Evolutionary conservation across 495 filamentous ascomycete species (phyloP).

Genomic region (Copromyces sp.): DNA sequence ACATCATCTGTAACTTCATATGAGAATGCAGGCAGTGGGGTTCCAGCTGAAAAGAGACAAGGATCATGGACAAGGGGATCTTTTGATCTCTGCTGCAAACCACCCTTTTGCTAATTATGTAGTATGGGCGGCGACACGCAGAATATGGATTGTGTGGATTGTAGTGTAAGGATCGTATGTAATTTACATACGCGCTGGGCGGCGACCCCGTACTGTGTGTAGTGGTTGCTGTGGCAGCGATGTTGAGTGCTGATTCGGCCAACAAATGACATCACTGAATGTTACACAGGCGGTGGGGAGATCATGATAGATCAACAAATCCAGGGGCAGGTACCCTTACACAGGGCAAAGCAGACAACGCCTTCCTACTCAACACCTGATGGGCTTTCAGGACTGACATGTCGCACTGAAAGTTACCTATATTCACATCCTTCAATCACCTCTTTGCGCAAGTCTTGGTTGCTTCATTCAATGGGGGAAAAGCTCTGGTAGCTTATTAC

Average conservation of each 20-base stretch:
- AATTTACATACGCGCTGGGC: neutral
- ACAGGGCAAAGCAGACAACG: neutral
- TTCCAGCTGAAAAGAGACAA: neutral
- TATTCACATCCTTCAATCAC: neutral
- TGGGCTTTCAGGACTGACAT: neutral
- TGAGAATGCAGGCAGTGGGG: neutral
- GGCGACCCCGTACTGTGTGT: neutral
- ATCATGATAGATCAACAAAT: neutral
- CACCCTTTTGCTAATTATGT: neutral
- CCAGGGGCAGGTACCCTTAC: neutral
- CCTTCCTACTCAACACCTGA: neutral
- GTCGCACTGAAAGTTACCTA: neutral
- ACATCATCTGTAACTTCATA: neutral
- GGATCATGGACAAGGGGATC: neutral
- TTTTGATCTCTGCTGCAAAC: neutral
- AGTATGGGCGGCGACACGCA: neutral
- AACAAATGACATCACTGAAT: constrained; percentile 11
- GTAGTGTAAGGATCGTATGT: neutral
- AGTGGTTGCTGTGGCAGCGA: neutral
- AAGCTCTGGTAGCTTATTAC: neutral
- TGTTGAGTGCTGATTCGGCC: constrained; percentile 8
- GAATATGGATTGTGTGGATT: neutral
- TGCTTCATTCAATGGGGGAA: neutral
- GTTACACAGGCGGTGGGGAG: neutral
- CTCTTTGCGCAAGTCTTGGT: neutral